phyloP scores from a whole-genome alignment of 257 asterid genomes.

The Asclepias syriaca region DNA sequence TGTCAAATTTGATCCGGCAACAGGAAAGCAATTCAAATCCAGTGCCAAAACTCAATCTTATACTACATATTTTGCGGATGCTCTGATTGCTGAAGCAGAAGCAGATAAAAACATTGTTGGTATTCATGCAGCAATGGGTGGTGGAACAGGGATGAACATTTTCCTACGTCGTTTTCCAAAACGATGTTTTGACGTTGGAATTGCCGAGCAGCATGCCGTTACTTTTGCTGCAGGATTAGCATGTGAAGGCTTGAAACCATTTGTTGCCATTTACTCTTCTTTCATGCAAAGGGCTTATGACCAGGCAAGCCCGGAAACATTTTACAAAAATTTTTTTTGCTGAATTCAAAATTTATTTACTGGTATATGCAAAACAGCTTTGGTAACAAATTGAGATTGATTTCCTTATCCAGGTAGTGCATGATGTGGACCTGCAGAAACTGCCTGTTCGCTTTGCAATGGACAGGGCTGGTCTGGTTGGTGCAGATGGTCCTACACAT shows the following conservation, averaged over 20 bases:
- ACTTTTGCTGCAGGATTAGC: constrained; percentile 98
- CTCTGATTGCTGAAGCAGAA: constrained; percentile 90
- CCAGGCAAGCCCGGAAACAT: constrained; percentile 37
- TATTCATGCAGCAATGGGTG: constrained; percentile 98
- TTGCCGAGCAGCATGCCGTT: constrained; percentile 97
- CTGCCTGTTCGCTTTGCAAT: constrained; percentile 93
- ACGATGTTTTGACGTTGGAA: constrained; percentile 86
- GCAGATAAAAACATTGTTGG: constrained; percentile 78
- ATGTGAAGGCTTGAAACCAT: constrained; percentile 93
- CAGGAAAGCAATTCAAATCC: constrained; percentile 84
- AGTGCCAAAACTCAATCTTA: constrained; percentile 73
- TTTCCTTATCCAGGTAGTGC: constrained; percentile 61
- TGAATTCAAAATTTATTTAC: background rate
- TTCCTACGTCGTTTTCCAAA: constrained; percentile 83
- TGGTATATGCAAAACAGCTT: background rate
- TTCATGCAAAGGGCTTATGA: constrained; percentile 93
- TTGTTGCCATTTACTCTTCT: constrained; percentile 85
- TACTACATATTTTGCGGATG: constrained; percentile 93
- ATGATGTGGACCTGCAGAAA: constrained; percentile 94
- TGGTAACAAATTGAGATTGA: constrained; percentile 13
- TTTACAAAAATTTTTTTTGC: background rate
- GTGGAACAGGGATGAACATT: constrained; percentile 90
- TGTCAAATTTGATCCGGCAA: constrained; percentile 85
- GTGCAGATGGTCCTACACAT: constrained; percentile 97
- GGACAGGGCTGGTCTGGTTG: constrained; percentile 95